Percentiles rank a stretch among this genome's conserved stretches.
Evolutionary conservation across 176 grass and related monocot genomes (phyloP).

Genomic region (Poa annua): DNA sequence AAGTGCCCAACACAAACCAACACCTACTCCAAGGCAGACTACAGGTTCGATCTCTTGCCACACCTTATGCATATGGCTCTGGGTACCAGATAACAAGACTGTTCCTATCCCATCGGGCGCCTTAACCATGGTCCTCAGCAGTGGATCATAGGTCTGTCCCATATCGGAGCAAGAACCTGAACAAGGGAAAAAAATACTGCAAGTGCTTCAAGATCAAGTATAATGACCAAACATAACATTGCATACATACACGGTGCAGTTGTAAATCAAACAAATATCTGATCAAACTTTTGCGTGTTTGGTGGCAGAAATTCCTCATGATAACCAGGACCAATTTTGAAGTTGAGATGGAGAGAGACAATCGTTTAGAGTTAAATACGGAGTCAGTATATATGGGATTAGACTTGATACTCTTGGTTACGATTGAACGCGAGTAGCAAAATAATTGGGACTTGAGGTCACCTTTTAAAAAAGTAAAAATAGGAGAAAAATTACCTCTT

Average conservation of each 20-base stretch:
- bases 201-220: neutral
- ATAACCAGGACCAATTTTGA: neutral
- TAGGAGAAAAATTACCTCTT: neutral
- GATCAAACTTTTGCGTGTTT: neutral
- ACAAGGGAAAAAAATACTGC: neutral
- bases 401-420: neutral
- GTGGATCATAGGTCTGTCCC: neutral
- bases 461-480: neutral
- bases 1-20: neutral
- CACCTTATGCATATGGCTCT: conserved; percentile 1
- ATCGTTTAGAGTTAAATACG: too few species aligned
- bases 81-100: neutral
- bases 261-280: neutral
- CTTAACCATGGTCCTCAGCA: neutral
- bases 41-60: conserved; percentile 1
- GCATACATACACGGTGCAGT: neutral
- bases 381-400: too few species aligned
- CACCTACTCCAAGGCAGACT: neutral
- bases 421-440: neutral
- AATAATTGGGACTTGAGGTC: neutral
- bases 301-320: neutral
- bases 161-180: neutral
- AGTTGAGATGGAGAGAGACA: too few species aligned
- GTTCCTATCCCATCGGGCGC: neutral
- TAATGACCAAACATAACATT: neutral